Conservation (phyloP, 2,329 filamentous ascomycete genomes). For the Aspergillus thermomutatus region DNA sequence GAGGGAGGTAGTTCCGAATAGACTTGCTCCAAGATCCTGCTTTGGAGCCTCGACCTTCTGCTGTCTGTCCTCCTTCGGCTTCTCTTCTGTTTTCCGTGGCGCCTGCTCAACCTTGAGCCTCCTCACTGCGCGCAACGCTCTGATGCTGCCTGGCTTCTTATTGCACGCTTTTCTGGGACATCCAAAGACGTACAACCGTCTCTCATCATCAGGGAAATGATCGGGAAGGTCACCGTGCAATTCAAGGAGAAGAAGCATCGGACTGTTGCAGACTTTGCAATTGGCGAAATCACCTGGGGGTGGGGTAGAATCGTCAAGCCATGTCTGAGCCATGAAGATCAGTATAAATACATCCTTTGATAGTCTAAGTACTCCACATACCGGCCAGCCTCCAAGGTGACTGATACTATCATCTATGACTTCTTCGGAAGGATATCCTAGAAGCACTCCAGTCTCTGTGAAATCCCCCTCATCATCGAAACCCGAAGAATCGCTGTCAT, state of each 20-base stretch:
- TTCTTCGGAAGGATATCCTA: slow-evolving; percentile 84
- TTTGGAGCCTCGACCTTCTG: slow-evolving; percentile 21
- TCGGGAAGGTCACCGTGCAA: slow-evolving; percentile 88
- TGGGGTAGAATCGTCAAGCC: slow-evolving; percentile 69
- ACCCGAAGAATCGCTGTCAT: slow-evolving; percentile 82
- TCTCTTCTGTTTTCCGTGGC: slow-evolving; percentile 23
- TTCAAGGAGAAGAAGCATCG: slow-evolving; percentile 83
- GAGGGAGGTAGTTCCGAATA: slow-evolving; percentile 55
- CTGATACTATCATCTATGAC: slow-evolving; percentile 78
- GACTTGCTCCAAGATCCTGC: slow-evolving; percentile 52
- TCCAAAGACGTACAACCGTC: slow-evolving; percentile 80
- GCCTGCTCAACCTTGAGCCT: slow-evolving; percentile 36
- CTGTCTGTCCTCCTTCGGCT: slow-evolving; percentile 3
- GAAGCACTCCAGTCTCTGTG: slow-evolving; percentile 71
- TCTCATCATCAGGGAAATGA: slow-evolving; percentile 79
- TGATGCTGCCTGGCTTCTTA: slow-evolving; percentile 76
- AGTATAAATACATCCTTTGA: slow-evolving; percentile 6
- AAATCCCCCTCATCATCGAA: slow-evolving; percentile 58
- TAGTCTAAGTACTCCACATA: slow-evolving; percentile 48
- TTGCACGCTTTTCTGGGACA: slow-evolving; percentile 77
- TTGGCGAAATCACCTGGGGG: slow-evolving; percentile 74
- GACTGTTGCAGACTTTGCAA: slow-evolving; percentile 81
- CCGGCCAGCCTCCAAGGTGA: slow-evolving; percentile 81
- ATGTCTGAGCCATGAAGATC: slow-evolving; percentile 57
- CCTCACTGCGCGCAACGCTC: slow-evolving; percentile 68